Evolutionary conservation across 495 filamentous ascomycete species (phyloP), one percentile per base, ranked within the genome.

Genomic region (Neurospora sp.): DNA sequence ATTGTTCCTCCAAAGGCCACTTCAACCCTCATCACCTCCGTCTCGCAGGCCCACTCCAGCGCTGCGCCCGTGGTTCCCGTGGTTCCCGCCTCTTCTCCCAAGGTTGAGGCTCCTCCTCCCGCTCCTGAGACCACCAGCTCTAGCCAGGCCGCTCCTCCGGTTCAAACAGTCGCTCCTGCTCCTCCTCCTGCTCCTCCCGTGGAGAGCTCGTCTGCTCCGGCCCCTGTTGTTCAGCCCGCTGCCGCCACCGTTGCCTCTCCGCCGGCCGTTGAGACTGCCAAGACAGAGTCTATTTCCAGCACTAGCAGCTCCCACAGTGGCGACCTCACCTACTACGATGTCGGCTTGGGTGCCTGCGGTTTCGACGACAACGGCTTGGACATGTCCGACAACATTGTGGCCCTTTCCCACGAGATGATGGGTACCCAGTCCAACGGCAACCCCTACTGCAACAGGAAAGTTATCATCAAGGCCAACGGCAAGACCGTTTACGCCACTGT

Each of bases 391-490:
- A 82, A 82, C 78, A 82, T 86, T 37, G 84, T 85, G 5, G 84
- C 84, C 39, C 75, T 86, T 40, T 79, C 80, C 16, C 70, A 76
- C n/a, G 77, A 77, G 27, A 74, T 81, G 72, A 82, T 83, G 70
- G 83, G 85, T 70, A 76, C 83, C 39, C 82, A 83, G 75, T 80
- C 81, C 77, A 85, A 85, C 71, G 83, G 82, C 70, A 87, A 93
- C 79, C 82, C 83, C 48, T 86, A 86, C 81, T 95, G 92, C 81
- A 89, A 88, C 79, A 86, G 87, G 82, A 86, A 80, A 53, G 88
- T 92, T 79, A 89, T 86, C 45, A 86, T 94, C 82, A 81, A 73
- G 31, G 76, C 75, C 59, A 78, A 81, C 40, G 90, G 89, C 80
- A 88, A 87, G 79, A 86, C 86, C 20, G 76, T 78, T 69, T 84